These are phyloP conservation scores for Syzygium oleosum DNA, from an alignment of 345 rosid genomes.

Conservation along the genomic window DNA sequence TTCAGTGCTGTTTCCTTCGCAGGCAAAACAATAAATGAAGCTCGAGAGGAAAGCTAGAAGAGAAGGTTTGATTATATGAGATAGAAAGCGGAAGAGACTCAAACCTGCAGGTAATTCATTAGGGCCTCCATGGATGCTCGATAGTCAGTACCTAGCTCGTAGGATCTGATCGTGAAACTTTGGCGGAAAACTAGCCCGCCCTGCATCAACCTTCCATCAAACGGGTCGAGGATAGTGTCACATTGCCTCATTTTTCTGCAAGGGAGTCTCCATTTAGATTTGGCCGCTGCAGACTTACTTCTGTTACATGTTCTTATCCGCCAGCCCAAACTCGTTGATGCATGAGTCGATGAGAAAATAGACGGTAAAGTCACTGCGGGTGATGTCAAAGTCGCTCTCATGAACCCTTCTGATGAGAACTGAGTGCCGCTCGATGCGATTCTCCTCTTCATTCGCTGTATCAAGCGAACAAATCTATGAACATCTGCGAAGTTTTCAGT, in stretches of 20 bases:
- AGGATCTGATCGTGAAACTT: constrained; percentile 14
- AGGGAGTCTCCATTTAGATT: neutral
- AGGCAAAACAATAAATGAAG: neutral
- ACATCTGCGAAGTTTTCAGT: neutral
- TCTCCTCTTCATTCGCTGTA: neutral
- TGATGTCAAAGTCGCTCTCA: neutral
- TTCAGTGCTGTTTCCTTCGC: constrained; percentile 18
- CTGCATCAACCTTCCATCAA: constrained; percentile 8
- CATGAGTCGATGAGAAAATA: neutral
- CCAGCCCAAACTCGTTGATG: neutral
- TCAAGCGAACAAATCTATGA: neutral
- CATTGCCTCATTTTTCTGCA: neutral
- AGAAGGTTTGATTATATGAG: neutral
- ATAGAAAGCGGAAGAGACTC: neutral
- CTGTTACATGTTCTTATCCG: neutral
- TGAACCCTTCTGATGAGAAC: neutral
- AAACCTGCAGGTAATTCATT: constrained; percentile 14
- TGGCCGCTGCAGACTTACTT: neutral
- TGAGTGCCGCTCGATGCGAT: neutral
- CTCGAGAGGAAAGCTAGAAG: neutral
- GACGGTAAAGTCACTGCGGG: neutral
- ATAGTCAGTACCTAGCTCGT: constrained; percentile 4
- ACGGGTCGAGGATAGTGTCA: neutral
- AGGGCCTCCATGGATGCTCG: constrained; percentile 5
- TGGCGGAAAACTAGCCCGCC: constrained; percentile 12